Evolutionary conservation across 768 basidiomycete species (phyloP).

Genomic region (Kondoa subrosea): DNA sequence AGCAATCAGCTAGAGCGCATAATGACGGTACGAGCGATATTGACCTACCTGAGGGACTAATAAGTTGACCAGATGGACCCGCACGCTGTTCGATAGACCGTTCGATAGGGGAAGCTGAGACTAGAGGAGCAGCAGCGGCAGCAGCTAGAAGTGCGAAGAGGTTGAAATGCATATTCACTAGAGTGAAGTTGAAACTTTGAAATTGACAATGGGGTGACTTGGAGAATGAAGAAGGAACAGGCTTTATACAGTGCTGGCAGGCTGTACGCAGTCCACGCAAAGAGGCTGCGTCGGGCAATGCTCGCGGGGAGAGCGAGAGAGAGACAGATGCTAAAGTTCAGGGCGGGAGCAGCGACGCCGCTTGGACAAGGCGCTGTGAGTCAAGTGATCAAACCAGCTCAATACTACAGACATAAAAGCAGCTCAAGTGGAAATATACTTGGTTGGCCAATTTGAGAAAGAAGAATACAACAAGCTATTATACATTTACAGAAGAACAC

Average conservation of each 20-base stretch:
- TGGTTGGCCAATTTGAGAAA: too few relatives aligned
- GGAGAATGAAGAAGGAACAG: neutral
- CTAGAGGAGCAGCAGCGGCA: neutral
- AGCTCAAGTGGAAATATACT: too few relatives aligned
- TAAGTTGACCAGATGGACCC: neutral
- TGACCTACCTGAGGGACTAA: neutral
- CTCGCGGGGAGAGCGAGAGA: neutral
- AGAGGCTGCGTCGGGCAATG: neutral
- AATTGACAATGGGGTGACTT: neutral
- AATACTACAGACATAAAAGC: too few relatives aligned
- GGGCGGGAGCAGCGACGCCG: too few relatives aligned
- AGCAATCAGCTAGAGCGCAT: too few relatives aligned
- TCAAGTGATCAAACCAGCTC: too few relatives aligned
- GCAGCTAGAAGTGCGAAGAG: neutral
- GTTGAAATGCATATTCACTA: neutral
- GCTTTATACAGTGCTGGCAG: neutral
- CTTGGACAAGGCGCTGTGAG: neutral
- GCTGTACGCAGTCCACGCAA: neutral
- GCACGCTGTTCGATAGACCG: neutral
- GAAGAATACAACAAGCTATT: too few relatives aligned
- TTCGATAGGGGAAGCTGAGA: neutral
- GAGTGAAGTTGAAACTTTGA: neutral
- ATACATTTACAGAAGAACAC: too few relatives aligned
- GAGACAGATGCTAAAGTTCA: too few relatives aligned
- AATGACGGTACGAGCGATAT: too few relatives aligned